Evolutionary conservation across 495 filamentous ascomycete species (phyloP), one percentile per base, ranked within the genome.

Genomic region (Cenococcum geophilum): DNA sequence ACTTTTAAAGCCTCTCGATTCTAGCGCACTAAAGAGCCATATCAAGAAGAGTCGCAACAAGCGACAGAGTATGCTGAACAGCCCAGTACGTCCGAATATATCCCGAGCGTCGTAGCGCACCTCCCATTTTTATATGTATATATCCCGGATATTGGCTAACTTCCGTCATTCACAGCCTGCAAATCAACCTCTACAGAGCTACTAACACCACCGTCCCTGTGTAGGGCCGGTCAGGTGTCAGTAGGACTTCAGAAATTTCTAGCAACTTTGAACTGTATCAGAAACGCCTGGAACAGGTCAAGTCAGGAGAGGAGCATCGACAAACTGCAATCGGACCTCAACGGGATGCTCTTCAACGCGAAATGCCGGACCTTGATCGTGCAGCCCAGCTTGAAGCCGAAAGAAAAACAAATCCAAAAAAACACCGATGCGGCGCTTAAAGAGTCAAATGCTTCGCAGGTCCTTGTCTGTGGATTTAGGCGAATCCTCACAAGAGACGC

Each of bases 11-110:
- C 93, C 93, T 14, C 77, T 99, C 66, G 93, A 99, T 73, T 96
- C 91, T n/a, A 89, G 88, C 58, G 92, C 91, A 36, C 76, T 99
- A 65, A 99, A 99, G 80, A 96, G 86, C 67, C 95, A 97, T 72
- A 99, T 99, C 77, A 99, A 99, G 82, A 97, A 96, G 77, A 89
- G 91, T 54, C 83, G 92, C 40, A 95, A 89, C 73, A 91, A 92
- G 80, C 78, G 86, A 58, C 87, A 93, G 74, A 92, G 83, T 73
- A 91, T 95, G 82, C 79, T 97, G 43, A 95, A 91, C 78, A 95
- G 89, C 77, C 92, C 92, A 70, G 90, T 95, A 84, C 54, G 74
- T 71, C 23, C 5, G 14, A 32, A 32, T 6, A 32, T 32, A 32
- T 6, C 27, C 27, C 6, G 27, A 6, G 27, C 27, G 27, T 32